Base-by-base conservation (phyloP, 2,329 filamentous ascomycete species). In the Colletotrichum sp. region DNA sequence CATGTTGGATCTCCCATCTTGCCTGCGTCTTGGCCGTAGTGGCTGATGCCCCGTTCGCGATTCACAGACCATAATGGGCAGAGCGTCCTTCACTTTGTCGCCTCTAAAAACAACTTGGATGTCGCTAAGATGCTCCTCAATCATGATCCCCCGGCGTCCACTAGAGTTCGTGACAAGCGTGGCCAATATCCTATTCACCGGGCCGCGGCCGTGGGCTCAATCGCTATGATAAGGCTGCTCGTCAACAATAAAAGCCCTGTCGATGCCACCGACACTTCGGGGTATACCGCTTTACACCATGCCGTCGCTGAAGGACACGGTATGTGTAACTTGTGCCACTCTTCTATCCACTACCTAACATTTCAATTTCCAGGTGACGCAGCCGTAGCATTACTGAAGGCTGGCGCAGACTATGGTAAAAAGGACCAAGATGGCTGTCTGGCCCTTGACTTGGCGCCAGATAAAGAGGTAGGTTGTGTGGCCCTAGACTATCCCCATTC, bases 111-210 rank as follows among this genome's bases (percentile, higher is more conserved):
- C 80, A 96, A 98, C 82, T 87, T 98, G 60, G 95, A 98, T 78
- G 89, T 94, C 8, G 95, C 95, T 30, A 93, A 93, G 65, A 92
- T 92, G 74, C 90, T 99, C n/a, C 86, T 99, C 52, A 89, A 90
- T 22, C 89, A 92, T 79, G 94, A 94, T 74, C 88, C 90, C 0
- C 86, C 90, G 1, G 96, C 95, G 15, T 95, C 93, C 6, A 91
- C 96, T 2, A 89, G 96, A 30, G 90, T 96, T 4, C 95, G 95
- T 78, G 97, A 99, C 83, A 94, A 92, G 81, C 91, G 96, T 34
- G 95, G 95, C n/a, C 96, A 98, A 82, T 92, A 98, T 73, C 91
- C 98, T 8, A 90, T 99, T 30, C 98, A 99, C 84, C 92, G 97
- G 22, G 97, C 97, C 5, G 96, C 97, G 0, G 96, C 97, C 4